phyloP scores from a whole-genome alignment of 768 basidiomycete genomes.

The Pleurotus pulmonarius region DNA sequence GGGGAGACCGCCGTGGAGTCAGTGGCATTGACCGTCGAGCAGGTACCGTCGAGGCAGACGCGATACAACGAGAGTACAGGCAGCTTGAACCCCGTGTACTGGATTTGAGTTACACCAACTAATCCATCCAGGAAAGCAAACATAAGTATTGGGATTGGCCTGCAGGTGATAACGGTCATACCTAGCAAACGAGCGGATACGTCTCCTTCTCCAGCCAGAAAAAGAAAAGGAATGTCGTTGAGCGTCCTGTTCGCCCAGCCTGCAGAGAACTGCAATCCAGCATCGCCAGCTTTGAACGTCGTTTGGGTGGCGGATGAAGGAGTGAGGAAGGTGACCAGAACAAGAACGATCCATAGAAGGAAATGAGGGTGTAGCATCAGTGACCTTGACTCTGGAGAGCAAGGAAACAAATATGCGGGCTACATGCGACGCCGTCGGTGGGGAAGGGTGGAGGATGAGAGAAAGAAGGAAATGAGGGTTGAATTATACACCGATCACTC shows the following conservation, averaged over 20 bases:
- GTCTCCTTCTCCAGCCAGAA: background rate
- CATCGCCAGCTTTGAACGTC: background rate
- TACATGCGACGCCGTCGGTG: no score
- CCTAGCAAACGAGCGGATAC: background rate
- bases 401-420: no score
- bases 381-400: no score
- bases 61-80: background rate
- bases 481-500: no score
- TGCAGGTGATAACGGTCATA: background rate
- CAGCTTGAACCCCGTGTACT: background rate
- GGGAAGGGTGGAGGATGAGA: no score
- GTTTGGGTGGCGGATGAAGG: background rate
- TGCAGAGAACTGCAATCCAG: background rate
- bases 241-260: background rate
- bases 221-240: background rate
- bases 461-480: no score
- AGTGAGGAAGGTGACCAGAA: background rate
- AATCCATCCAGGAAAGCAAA: background rate
- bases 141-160: background rate
- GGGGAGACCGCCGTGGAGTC: background rate
- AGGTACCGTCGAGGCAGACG: background rate
- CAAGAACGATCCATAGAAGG: no score
- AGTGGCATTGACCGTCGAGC: background rate
- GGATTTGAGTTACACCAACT: background rate
- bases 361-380: no score